phyloP scores from a whole-genome alignment of 148 eudicot genomes.

The Linanthus parryae region DNA sequence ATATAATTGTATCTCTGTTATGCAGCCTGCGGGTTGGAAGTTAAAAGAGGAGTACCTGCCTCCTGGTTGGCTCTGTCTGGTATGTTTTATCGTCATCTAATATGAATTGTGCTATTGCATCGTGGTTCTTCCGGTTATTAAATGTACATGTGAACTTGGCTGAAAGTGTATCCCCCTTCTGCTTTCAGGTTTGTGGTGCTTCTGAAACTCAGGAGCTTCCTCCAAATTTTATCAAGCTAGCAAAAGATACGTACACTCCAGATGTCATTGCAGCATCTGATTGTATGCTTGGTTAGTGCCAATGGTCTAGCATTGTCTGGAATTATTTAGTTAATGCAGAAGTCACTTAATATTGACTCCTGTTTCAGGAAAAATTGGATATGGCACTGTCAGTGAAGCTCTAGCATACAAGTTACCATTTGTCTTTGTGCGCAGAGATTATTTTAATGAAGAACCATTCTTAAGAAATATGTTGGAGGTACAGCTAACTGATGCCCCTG shows the following conservation, averaged over 20 bases:
- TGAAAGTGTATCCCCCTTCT: not conserved
- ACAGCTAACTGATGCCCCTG: conserved; percentile 6
- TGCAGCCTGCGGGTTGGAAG: conserved; percentile 95
- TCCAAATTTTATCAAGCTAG: conserved; percentile 69
- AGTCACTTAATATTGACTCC: conserved; percentile 7
- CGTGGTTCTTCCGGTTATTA: too few species aligned
- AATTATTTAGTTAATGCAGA: not conserved
- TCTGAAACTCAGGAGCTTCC: conserved; percentile 75
- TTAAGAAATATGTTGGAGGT: conserved; percentile 97
- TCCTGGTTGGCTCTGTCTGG: conserved; percentile 92
- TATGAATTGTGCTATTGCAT: not conserved
- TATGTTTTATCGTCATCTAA: conserved; percentile 16
- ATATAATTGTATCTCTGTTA: conserved; percentile 5
- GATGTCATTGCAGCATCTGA: conserved; percentile 98
- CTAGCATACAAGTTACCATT: conserved; percentile 90
- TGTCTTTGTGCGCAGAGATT: conserved; percentile 97
- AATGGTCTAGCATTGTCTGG: conserved; percentile 9
- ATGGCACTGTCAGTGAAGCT: conserved; percentile 98
- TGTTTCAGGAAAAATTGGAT: conserved; percentile 94
- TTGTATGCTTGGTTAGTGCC: conserved; percentile 91
- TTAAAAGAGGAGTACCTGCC: conserved; percentile 79
- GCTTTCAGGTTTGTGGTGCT: conserved; percentile 81
- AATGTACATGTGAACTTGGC: not conserved
- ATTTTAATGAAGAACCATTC: conserved; percentile 97
- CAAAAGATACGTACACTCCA: conserved; percentile 86